Percentiles rank a stretch among this genome's conserved stretches.
These are phyloP conservation scores for Periglandula ipomoeae DNA, from an alignment of 2,329 filamentous ascomycete genomes.

Conservation along the genomic window DNA sequence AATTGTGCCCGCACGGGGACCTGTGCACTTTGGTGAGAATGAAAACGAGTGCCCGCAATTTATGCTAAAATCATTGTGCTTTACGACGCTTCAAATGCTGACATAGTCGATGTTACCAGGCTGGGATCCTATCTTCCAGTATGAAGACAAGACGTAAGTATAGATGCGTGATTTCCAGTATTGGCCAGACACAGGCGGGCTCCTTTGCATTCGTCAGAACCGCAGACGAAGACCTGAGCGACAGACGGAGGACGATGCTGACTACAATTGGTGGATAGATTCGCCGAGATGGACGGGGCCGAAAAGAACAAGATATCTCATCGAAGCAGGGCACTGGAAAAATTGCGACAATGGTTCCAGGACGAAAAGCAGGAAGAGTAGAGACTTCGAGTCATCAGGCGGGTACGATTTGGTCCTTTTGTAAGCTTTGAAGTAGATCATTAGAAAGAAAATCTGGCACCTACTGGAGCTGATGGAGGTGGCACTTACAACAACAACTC, in stretches of 20 bases:
- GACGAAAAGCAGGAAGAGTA: background rate
- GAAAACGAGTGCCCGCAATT: background rate
- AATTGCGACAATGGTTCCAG: conserved; percentile 71
- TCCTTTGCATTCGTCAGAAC: too few species aligned
- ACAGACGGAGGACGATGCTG: background rate
- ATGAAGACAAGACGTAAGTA: conserved; percentile 69
- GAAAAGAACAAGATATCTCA: conserved; percentile 93
- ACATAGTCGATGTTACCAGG: conserved; percentile 39
- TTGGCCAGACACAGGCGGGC: too few species aligned
- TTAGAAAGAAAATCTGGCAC: background rate
- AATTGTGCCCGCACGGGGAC: conserved; percentile 77
- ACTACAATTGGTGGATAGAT: conserved; percentile 31
- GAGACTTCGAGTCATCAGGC: background rate
- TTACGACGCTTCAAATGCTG: conserved; percentile 1
- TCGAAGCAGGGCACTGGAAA: conserved; percentile 75
- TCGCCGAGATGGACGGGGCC: conserved; percentile 87
- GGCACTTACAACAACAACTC: conserved; percentile 63
- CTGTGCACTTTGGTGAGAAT: conserved; percentile 66
- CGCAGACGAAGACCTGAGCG: too few species aligned
- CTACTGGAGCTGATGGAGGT: background rate
- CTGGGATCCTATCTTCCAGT: conserved; percentile 96
- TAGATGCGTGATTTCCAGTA: background rate
- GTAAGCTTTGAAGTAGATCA: background rate
- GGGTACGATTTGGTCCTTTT: background rate
- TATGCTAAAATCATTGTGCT: too few species aligned